These are phyloP conservation scores for Spiraea crenata DNA, from an alignment of 331 rosid genomes.

Conservation along the genomic window DNA sequence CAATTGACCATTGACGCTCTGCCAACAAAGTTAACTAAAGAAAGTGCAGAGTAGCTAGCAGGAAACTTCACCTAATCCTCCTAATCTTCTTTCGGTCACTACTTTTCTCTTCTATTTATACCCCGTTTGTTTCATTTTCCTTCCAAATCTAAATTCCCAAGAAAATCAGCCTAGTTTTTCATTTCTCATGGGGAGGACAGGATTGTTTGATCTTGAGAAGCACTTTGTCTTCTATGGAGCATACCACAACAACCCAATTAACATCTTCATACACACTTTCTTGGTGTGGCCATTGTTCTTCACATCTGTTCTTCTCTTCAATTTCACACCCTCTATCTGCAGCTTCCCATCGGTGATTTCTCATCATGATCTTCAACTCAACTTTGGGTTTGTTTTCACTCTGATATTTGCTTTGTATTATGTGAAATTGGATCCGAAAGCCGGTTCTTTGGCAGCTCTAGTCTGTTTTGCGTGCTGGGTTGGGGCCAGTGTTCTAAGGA, in stretches of 20 bases:
- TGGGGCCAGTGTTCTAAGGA: slow-evolving; percentile 52
- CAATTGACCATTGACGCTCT: neutral
- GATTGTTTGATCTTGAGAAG: slow-evolving; percentile 64
- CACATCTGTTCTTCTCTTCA: slow-evolving; percentile 42
- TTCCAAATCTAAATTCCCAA: neutral
- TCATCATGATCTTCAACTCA: slow-evolving; percentile 36
- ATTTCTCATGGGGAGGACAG: slow-evolving; percentile 35
- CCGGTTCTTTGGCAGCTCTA: slow-evolving; percentile 69
- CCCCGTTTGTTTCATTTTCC: neutral
- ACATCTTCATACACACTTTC: slow-evolving; percentile 53
- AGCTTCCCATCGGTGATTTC: slow-evolving; percentile 32
- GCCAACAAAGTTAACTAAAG: neutral
- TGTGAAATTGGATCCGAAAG: slow-evolving; percentile 48
- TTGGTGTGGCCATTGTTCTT: slow-evolving; percentile 81
- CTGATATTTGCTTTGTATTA: slow-evolving; percentile 52
- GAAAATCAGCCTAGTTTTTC: neutral
- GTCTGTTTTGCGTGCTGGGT: slow-evolving; percentile 59
- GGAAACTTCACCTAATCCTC: neutral
- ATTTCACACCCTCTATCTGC: slow-evolving; percentile 60
- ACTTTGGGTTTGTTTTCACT: slow-evolving; percentile 55
- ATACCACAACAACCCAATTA: slow-evolving; percentile 65
- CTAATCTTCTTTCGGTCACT: neutral
- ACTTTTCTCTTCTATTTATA: neutral
- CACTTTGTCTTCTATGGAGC: slow-evolving; percentile 84
- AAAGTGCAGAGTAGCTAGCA: neutral